These are phyloP conservation scores for Beta vulgaris DNA, from an alignment of 148 eudicot species.

Conservation along the genomic window DNA sequence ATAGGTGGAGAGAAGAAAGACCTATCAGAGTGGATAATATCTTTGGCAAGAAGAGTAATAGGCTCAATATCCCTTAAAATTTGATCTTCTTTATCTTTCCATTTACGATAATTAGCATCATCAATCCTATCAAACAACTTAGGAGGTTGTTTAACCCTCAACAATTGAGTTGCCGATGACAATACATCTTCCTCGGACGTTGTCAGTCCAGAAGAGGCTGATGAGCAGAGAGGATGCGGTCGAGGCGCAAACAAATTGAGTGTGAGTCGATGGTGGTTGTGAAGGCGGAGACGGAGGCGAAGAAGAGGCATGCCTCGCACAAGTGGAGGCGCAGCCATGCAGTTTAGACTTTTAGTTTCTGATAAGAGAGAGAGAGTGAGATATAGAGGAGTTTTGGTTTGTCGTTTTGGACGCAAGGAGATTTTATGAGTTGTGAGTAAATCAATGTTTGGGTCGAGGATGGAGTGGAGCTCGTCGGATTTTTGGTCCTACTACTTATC, in stretches of 20 bases:
- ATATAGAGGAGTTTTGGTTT: background rate
- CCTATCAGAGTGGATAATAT: conserved; percentile 77
- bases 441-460: too few relatives aligned
- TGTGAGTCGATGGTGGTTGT: conserved; percentile 13
- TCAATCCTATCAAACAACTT: conserved; percentile 29
- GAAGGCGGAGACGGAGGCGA: conserved; percentile 29
- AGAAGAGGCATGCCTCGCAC: conserved; percentile 43
- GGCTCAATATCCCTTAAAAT: conserved; percentile 63
- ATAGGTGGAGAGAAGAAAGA: background rate
- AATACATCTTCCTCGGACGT: conserved; percentile 30
- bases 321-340: conserved; percentile 46
- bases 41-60: conserved; percentile 45
- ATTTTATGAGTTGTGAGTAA: too few relatives aligned
- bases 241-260: conserved; percentile 6
- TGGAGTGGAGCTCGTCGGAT: too few relatives aligned
- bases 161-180: background rate
- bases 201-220: conserved; percentile 29
- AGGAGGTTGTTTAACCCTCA: conserved; percentile 34
- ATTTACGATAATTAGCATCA: conserved; percentile 42
- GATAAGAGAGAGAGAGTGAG: background rate
- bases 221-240: conserved; percentile 20
- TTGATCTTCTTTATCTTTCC: conserved; percentile 58
- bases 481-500: too few relatives aligned
- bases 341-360: too few relatives aligned
- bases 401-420: background rate